Conservation (phyloP, 2,329 filamentous ascomycete genomes). For the Fusarium goolgardi region DNA sequence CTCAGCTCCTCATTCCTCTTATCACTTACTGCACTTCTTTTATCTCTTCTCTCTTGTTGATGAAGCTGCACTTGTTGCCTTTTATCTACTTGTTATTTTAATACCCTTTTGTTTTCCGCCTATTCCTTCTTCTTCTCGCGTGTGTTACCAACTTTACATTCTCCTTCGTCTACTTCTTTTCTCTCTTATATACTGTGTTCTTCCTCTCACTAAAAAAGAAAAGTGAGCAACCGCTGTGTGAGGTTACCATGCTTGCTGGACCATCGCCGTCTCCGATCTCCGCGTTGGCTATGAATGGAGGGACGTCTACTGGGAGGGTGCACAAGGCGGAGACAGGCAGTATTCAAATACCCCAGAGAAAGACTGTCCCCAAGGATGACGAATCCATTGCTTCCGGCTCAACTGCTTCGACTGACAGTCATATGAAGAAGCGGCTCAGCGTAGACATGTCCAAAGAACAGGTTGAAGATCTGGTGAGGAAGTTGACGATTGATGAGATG, state of each 20-base stretch:
- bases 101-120: background rate
- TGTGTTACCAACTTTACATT: conserved; percentile 1
- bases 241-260: conserved; percentile 32
- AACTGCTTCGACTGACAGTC: conserved; percentile 29
- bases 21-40: background rate
- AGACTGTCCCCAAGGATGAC: conserved; percentile 16
- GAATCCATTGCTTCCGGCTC: conserved; percentile 34
- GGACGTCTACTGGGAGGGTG: conserved; percentile 7
- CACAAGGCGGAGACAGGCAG: conserved; percentile 12
- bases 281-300: conserved; percentile 21
- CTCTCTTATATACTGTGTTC: conserved; percentile 8
- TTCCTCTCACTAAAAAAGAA: conserved; percentile 12
- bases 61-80: conserved; percentile 12
- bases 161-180: background rate
- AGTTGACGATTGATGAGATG: conserved; percentile 45
- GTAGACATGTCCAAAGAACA: conserved; percentile 45
- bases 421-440: conserved; percentile 40
- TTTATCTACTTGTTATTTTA: conserved; percentile 1
- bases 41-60: background rate
- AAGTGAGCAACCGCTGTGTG: conserved; percentile 18
- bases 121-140: background rate
- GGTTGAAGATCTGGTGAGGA: conserved; percentile 42
- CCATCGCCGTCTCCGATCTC: conserved; percentile 27
- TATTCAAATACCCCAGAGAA: conserved; percentile 39
- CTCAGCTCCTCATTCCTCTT: conserved; percentile 7